Base-by-base conservation (phyloP, 345 rosid species). In the Anastatica hierochuntica region DNA sequence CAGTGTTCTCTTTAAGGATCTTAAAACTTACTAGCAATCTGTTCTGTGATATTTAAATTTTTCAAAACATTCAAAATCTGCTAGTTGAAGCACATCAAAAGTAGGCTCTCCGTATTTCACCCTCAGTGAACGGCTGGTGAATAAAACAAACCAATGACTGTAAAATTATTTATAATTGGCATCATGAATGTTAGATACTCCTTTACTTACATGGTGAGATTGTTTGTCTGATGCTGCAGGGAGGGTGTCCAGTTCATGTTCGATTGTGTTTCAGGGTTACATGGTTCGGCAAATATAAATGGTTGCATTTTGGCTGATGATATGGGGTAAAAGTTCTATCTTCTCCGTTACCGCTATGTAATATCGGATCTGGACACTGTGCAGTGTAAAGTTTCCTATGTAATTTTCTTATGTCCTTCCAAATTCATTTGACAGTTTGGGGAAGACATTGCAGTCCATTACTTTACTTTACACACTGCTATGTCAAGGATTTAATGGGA, bases 161-260 rank as follows among this genome's bases (percentile, higher is more conserved):
- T 41, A 4, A 30, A 33, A 7, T 55, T 20, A 37, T 49, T 21
- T 49, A 10, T 63, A 39, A 4, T 26, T 46, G 56, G 37, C 20
- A 30, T 56, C 50, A 8, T 8, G 27, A 10, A 39, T 21, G 56
- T 30, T 50, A 14, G 18, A 55, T 56, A 10, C 58, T 31, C 40
- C 38, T 37, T 62, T 42, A 35, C 56, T 52, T 33, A 62, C 50
- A 37, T 56, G 57, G 51, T 34, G 45, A 24, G 41, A 23, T 57
- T 43, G 23, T 7, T 29, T 65, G 49, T 11, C 43, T 58, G 63
- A 26, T 37, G 38, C 38, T 83, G 80, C 88, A 92, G 98, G 71
- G 98, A 92, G 70, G 98, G 98, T 46, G 96, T 92, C 62, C 98
- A 83, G 70, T 92, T 92, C 73, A 85, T 92, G 95, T 92, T 92